Conservation (phyloP, 2,329 filamentous ascomycete species). For the Fusarium torreyae region DNA sequence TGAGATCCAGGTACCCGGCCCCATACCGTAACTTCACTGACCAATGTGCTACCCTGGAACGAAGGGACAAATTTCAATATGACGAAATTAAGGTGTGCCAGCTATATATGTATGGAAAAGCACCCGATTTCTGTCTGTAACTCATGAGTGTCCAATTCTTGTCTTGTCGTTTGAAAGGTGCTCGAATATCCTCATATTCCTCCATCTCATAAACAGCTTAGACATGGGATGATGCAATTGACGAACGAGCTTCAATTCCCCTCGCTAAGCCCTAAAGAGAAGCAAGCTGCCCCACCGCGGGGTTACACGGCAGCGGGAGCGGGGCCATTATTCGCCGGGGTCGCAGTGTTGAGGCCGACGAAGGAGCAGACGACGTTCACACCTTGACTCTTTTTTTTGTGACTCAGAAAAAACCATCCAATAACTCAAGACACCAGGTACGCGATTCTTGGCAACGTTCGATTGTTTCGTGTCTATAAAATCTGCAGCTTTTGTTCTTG, state of each 20-base stretch:
- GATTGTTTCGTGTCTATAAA: slow-evolving; percentile 10
- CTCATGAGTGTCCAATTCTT: too few species aligned
- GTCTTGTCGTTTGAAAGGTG: too few species aligned
- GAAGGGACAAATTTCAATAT: too few species aligned
- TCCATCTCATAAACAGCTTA: slow-evolving; percentile 8
- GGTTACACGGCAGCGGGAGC: slow-evolving; percentile 36
- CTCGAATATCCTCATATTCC: not conserved
- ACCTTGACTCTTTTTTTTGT: slow-evolving; percentile 39
- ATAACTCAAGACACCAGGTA: slow-evolving; percentile 19
- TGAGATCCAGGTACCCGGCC: not conserved
- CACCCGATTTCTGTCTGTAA: too few species aligned
- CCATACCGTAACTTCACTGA: slow-evolving; percentile 1
- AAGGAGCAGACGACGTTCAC: slow-evolving; percentile 30
- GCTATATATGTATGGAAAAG: too few species aligned
- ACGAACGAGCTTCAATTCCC: slow-evolving; percentile 16
- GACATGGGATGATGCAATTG: slow-evolving; percentile 24
- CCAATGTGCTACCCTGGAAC: not conserved
- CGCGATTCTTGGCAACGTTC: slow-evolving; percentile 8
- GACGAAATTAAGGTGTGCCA: too few species aligned
- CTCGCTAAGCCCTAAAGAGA: slow-evolving; percentile 28
- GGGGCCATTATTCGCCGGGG: slow-evolving; percentile 43
- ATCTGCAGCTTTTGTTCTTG: not conserved
- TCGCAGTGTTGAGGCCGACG: slow-evolving; percentile 27
- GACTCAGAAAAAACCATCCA: slow-evolving; percentile 39
- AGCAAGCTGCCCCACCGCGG: slow-evolving; percentile 17